Base-by-base conservation (phyloP, 352 stramenopile species). In the Pelagophyceae sp. region DNA sequence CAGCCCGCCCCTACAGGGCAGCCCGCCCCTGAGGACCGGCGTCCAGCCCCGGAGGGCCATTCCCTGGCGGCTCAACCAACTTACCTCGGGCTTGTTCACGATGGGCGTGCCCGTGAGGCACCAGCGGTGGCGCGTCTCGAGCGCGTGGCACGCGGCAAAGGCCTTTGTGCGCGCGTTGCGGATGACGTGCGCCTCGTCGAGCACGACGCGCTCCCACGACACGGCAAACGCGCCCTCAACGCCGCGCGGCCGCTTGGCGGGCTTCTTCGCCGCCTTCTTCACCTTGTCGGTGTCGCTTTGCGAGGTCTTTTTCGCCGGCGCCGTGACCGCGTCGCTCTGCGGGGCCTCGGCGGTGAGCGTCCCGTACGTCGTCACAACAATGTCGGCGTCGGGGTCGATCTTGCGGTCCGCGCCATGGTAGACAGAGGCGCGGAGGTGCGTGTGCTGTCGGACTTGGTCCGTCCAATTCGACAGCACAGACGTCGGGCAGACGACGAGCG, bases 61-160 rank as follows among this genome's bases (percentile, higher is more conserved):
- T n/a, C n/a, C n/a, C n/a, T n/a, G n/a, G n/a, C n/a, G n/a, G n/a
- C n/a, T n/a, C n/a, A n/a, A n/a, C n/a, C n/a, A n/a, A n/a, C n/a
- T n/a, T n/a, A n/a, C n/a, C n/a, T 90, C 87, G 25, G 87, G 84
- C 70, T 87, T 88, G 80, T 96, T 96, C 60, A 95, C 86, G 67
- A 96, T 92, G 0, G 91, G 90, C 25, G 91, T 96, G 19, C 91
- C 91, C 1, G 92, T 96, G 6, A 96, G 84, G 76, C 90, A 94
- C 83, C 92, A 93, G 6, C 90, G 89, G 0, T 87, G 83, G 75
- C 86, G 85, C 40, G 90, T 90, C 20, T 88, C 83, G 31, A 97
- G 84, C 11, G 70, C 32, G n/a, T 65, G 77, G 27, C 79, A 78
- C 15, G 82, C 82, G 67, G 84, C 78, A 76, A 83, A 86, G 20